Evolutionary conservation across 139 green algal species (phyloP).

Genomic region (Picochlorum sp.): DNA sequence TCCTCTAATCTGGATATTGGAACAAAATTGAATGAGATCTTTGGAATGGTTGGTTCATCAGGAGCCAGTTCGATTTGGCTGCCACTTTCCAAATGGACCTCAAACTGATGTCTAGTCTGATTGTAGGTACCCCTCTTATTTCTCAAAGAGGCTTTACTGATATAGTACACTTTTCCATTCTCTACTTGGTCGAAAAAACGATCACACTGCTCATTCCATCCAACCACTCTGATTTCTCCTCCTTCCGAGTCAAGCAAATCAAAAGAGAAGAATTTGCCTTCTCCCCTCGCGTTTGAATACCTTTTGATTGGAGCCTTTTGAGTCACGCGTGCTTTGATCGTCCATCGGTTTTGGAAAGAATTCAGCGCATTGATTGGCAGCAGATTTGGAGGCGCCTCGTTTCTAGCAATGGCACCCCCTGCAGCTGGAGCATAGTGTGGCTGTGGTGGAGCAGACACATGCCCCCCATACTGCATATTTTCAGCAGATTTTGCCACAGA

Average conservation of each 20-base stretch:
- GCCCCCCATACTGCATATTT: neutral
- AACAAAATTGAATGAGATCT: slow-evolving; percentile 62
- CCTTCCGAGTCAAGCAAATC: slow-evolving; percentile 46
- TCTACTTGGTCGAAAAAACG: slow-evolving; percentile 26
- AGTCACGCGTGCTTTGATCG: slow-evolving; percentile 84
- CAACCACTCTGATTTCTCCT: slow-evolving; percentile 37
- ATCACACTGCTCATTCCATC: slow-evolving; percentile 41
- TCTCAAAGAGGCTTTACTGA: slow-evolving; percentile 71
- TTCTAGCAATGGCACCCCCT: slow-evolving; percentile 23
- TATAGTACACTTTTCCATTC: slow-evolving; percentile 60
- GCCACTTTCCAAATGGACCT: slow-evolving; percentile 76
- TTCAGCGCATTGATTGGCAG: slow-evolving; percentile 82
- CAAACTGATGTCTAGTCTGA: slow-evolving; percentile 70
- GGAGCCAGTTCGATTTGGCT: slow-evolving; percentile 31
- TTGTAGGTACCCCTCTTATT: slow-evolving; percentile 31
- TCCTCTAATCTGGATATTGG: slow-evolving; percentile 68
- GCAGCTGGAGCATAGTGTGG: neutral
- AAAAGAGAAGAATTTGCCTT: slow-evolving; percentile 90
- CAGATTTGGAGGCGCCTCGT: slow-evolving; percentile 52
- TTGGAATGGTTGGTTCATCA: slow-evolving; percentile 54
- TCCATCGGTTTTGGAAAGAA: slow-evolving; percentile 89
- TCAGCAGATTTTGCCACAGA: neutral
- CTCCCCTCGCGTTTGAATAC: slow-evolving; percentile 64
- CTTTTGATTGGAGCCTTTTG: slow-evolving; percentile 51
- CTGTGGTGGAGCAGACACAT: too few species aligned